Conservation (phyloP, 148 eudicot species). For the Vaccinium macrocarpon region DNA sequence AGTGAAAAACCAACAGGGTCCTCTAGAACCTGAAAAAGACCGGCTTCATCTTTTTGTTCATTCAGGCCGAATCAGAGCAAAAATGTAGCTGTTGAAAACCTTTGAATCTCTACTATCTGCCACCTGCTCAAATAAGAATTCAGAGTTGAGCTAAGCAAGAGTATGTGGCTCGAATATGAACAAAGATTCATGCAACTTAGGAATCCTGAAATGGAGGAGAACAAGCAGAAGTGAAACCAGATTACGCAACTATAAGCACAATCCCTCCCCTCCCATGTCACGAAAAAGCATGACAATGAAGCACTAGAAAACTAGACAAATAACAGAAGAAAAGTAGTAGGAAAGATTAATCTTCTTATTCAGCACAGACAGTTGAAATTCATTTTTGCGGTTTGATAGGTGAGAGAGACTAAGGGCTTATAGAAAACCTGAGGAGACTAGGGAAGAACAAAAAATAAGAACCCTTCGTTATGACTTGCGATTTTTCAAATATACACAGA, state of each 20-base stretch:
- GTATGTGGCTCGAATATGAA: not conserved
- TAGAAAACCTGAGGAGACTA: not conserved
- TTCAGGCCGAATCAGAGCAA: not conserved
- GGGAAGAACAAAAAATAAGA: not conserved
- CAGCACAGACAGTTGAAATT: not conserved
- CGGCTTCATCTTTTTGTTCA: no score
- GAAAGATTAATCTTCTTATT: not conserved
- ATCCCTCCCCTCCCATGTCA: not conserved
- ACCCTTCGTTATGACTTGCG: not conserved
- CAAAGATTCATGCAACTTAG: not conserved
- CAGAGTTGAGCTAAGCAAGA: not conserved
- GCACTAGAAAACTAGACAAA: not conserved
- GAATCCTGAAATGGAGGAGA: not conserved
- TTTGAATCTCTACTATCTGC: not conserved
- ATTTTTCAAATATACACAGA: not conserved
- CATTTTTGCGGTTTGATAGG: not conserved
- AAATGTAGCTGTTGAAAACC: not conserved
- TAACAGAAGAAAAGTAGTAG: not conserved
- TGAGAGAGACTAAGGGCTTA: not conserved
- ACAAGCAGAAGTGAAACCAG: not conserved
- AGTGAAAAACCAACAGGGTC: not conserved
- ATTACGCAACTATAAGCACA: not conserved
- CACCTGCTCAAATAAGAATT: not conserved
- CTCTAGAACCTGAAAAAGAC: no score
- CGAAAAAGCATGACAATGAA: not conserved